phyloP scores from a whole-genome alignment of 495 filamentous ascomycete species.

The Xylaria sp. region DNA sequence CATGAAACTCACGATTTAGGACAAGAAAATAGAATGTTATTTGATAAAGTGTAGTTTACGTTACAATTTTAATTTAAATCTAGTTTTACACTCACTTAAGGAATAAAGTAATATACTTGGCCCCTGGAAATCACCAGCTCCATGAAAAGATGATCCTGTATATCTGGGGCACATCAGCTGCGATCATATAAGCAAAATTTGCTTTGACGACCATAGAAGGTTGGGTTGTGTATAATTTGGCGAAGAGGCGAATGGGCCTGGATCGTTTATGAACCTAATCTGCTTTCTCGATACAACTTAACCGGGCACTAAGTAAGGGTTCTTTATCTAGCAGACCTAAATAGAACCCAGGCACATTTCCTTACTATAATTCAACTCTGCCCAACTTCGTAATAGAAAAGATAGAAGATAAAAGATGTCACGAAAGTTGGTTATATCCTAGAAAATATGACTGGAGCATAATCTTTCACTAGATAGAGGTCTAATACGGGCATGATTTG shows the following conservation, averaged over 20 bases:
- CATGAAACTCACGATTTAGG: neutral
- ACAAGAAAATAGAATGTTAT: neutral
- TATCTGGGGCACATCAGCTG: neutral
- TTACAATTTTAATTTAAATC: neutral
- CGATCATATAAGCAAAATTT: neutral
- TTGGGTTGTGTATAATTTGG: neutral
- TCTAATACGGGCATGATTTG: neutral
- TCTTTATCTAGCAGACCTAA: neutral
- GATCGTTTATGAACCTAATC: neutral
- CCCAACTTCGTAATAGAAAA: neutral
- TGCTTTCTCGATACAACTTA: neutral
- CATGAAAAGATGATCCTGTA: neutral
- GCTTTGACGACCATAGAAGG: neutral
- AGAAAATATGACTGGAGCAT: neutral
- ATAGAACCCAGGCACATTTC: no score
- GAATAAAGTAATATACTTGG: neutral
- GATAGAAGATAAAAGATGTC: neutral
- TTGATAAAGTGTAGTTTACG: neutral
- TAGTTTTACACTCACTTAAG: neutral
- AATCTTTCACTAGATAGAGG: neutral
- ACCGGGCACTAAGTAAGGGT: neutral
- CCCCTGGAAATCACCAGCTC: neutral
- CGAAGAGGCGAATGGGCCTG: neutral
- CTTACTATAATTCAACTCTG: neutral
- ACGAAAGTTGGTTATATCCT: neutral